phyloP scores from a whole-genome alignment of 768 basidiomycete genomes.

The Auricularia heimuer region DNA sequence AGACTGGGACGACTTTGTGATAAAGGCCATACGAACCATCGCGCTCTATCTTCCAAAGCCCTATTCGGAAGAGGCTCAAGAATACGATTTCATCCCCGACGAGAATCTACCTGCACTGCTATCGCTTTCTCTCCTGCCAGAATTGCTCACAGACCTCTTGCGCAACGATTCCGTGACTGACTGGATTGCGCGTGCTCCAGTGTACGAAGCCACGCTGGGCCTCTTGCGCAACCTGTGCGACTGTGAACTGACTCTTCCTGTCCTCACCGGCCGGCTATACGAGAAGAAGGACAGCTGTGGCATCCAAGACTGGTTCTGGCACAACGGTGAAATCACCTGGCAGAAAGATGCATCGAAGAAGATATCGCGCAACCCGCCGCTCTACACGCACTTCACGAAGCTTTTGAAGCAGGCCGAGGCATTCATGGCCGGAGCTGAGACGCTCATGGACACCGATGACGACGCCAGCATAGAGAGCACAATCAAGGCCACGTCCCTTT shows the following conservation, averaged over 20 bases:
- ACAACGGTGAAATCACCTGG: slow-evolving; percentile 34
- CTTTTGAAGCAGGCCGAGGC: slow-evolving; percentile 41
- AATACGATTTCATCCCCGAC: slow-evolving; percentile 44
- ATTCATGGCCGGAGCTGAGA: slow-evolving; percentile 35
- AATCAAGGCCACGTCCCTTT: slow-evolving; percentile 35
- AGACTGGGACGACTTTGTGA: too few species aligned
- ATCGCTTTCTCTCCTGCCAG: slow-evolving; percentile 36
- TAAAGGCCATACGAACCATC: slow-evolving; percentile 27
- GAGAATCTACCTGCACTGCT: slow-evolving; percentile 32
- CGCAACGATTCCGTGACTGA: slow-evolving; percentile 48
- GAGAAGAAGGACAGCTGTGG: slow-evolving; percentile 32
- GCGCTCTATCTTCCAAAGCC: slow-evolving; percentile 36
- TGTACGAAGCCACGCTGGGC: slow-evolving; percentile 40
- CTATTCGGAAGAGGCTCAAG: slow-evolving; percentile 31
- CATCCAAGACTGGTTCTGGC: slow-evolving; percentile 40
- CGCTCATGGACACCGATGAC: slow-evolving; percentile 27
- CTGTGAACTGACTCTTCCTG: slow-evolving; percentile 39
- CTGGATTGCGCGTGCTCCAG: slow-evolving; percentile 37
- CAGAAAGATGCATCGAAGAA: slow-evolving; percentile 18
- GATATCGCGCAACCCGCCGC: slow-evolving; percentile 28
- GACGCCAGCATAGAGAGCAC: slow-evolving; percentile 27
- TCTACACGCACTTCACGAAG: slow-evolving; percentile 44
- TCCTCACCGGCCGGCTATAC: slow-evolving; percentile 32
- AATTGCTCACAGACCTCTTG: slow-evolving; percentile 34
- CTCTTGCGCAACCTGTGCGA: slow-evolving; percentile 40